Base-by-base conservation (phyloP, 169 alveolate genomes). In the Plasmodium knowlesi region DNA sequence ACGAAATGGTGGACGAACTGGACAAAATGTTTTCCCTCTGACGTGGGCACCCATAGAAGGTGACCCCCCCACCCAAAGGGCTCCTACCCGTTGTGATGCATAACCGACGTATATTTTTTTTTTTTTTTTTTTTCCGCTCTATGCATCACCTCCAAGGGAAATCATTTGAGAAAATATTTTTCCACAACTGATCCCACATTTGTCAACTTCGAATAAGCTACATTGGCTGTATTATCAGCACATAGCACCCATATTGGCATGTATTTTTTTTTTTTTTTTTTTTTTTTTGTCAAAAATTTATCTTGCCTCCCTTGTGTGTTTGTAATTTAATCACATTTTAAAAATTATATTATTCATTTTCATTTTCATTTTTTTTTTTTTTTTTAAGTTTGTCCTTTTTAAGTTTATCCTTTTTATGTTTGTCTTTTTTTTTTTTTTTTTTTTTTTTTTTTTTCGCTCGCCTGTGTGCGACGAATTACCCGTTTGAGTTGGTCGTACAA, bases 1-100 rank as follows among this genome's bases (percentile, higher is more conserved):
- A 76, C 50, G 94, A 88, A 41, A 88, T 88, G 94, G 82, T 78
- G 22, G 30, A 88, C 37, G 94, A 88, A 10, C 28, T 88, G 2
- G 94, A 88, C 28, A 85, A 72, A 28, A 61, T 85, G 37, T 85
- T 85, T 39, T 41, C 83, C 5, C 5, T 71, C 34, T 22, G 28
- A 78, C 2, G 28, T 0, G 46, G 9, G 5, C 19, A n/a, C 4
- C 19, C 5, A 32, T 32, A n/a, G 1, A 32, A 32, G 39, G 39
- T 32, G 39, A 3, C 3, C 39, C 39, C 39, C 39, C 39, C 39
- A 32, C n/a, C n/a, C n/a, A n/a, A n/a, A n/a, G n/a, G n/a, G n/a
- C n/a, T n/a, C n/a, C n/a, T n/a, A n/a, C n/a, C n/a, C n/a, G n/a
- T n/a, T n/a, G n/a, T 34, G 41, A 1, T 34, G 41, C 41, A 3